Percentiles rank a stretch among this genome's conserved stretches.
Evolutionary conservation across 495 filamentous ascomycete genomes (phyloP).

Genomic region (Penicillium chermesinum): DNA sequence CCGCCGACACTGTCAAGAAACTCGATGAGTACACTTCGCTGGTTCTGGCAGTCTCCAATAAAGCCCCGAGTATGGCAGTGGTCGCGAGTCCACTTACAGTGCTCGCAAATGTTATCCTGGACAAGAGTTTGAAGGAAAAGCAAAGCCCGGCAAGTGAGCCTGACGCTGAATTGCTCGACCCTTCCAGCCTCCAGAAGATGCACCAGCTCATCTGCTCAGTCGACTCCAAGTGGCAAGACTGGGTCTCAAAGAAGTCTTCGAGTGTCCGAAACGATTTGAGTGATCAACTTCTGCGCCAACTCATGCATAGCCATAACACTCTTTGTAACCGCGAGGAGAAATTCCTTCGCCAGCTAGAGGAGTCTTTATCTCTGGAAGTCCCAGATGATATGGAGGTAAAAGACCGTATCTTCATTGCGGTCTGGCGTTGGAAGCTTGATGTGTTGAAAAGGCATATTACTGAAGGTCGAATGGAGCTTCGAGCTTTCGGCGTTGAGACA

Average conservation of each 20-base stretch:
- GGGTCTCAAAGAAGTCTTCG: conserved; percentile 36
- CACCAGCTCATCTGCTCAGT: conserved; percentile 27
- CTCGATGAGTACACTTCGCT: conserved; percentile 26
- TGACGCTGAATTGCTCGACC: conserved; percentile 14
- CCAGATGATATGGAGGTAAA: conserved; percentile 24
- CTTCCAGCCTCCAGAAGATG: conserved; percentile 15
- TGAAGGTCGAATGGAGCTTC: conserved; percentile 84
- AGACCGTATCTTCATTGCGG: conserved; percentile 40
- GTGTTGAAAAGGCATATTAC: conserved; percentile 65
- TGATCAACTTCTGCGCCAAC: conserved; percentile 23
- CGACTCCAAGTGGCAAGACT: conserved; percentile 31
- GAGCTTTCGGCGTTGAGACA: conserved; percentile 63
- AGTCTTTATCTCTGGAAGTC: conserved; percentile 37
- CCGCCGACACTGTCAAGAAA: conserved; percentile 14
- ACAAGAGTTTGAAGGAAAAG: conserved; percentile 13
- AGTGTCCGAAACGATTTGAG: conserved; percentile 36
- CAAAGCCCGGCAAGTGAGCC: background rate
- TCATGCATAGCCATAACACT: conserved; percentile 22
- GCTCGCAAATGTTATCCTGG: conserved; percentile 17
- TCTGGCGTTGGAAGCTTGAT: conserved; percentile 64
- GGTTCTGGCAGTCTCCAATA: conserved; percentile 8
- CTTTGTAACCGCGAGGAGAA: conserved; percentile 19
- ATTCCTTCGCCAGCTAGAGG: conserved; percentile 28
- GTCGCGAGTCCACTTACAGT: background rate
- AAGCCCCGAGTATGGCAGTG: background rate